phyloP scores from a whole-genome alignment of 169 alveolate genomes.

The Plasmodium gaboni region DNA sequence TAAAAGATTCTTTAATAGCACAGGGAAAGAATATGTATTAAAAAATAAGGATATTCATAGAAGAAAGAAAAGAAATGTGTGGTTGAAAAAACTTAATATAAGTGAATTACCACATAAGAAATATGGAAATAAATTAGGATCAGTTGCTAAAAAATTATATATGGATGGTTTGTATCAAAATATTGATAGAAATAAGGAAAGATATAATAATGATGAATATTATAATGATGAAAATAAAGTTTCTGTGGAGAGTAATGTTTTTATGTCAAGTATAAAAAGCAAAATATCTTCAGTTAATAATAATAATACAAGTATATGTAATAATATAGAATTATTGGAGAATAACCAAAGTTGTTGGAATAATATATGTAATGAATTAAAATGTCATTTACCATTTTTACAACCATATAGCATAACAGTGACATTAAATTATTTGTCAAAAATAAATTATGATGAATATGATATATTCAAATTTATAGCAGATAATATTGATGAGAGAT shows the following conservation, averaged over 20 bases:
- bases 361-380: slow-evolving; percentile 51
- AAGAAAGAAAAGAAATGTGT: slow-evolving; percentile 40
- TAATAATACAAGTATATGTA: neutral
- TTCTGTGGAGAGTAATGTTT: neutral
- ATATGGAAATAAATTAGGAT: slow-evolving; percentile 76
- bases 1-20: neutral
- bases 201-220: neutral
- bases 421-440: slow-evolving; percentile 65
- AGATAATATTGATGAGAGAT: slow-evolving; percentile 64
- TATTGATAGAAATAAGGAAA: neutral
- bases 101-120: slow-evolving; percentile 65
- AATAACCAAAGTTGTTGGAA: slow-evolving; percentile 22
- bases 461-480: slow-evolving; percentile 67
- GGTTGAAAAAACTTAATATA: slow-evolving; percentile 65
- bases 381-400: slow-evolving; percentile 65
- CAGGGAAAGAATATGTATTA: slow-evolving; percentile 34
- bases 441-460: slow-evolving; percentile 74
- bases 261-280: slow-evolving; percentile 10
- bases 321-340: neutral
- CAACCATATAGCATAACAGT: slow-evolving; percentile 72
- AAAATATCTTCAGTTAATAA: slow-evolving; percentile 5
- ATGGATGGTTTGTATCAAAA: slow-evolving; percentile 1
- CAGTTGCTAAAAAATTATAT: slow-evolving; percentile 58
- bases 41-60: slow-evolving; percentile 70
- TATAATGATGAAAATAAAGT: neutral